Percentiles rank a stretch among this genome's conserved stretches.
Conservation (phyloP, 192 early-diverging fungal species). For the Entomortierella lignicola region DNA sequence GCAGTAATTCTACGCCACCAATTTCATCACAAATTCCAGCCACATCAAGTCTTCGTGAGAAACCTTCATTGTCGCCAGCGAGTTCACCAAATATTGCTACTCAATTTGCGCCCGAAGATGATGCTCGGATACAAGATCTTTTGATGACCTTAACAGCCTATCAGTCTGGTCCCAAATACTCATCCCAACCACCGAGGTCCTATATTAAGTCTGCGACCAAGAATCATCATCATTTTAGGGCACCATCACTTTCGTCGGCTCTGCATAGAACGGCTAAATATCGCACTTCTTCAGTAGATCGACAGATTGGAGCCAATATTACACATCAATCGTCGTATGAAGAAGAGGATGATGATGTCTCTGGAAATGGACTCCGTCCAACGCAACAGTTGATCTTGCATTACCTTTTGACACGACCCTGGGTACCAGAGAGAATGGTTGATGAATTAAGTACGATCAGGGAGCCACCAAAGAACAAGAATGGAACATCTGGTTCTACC, state of each 20-base stretch:
- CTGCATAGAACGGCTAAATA: conserved; percentile 57
- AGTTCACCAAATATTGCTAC: conserved; percentile 19
- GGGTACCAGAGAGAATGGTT: conserved; percentile 79
- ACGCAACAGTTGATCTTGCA: conserved; percentile 74
- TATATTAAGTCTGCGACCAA: conserved; percentile 64
- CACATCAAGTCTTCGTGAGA: conserved; percentile 39
- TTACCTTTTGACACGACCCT: conserved; percentile 77
- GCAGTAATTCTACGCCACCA: conserved; percentile 17
- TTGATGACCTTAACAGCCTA: conserved; percentile 66
- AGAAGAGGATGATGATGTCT: conserved; percentile 63
- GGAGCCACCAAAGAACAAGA: conserved; percentile 69
- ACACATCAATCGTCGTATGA: conserved; percentile 58
- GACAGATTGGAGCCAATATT: conserved; percentile 53
- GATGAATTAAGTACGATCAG: conserved; percentile 75
- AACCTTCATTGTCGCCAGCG: background rate
- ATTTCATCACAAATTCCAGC: conserved; percentile 41
- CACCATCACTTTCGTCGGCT: conserved; percentile 60
- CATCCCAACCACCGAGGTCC: conserved; percentile 56
- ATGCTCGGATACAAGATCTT: conserved; percentile 69
- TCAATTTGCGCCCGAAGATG: conserved; percentile 55
- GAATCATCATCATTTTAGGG: conserved; percentile 62
- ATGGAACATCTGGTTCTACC: background rate
- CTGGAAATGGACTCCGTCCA: conserved; percentile 56
- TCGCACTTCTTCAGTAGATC: conserved; percentile 33
- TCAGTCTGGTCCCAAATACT: conserved; percentile 68